Evolutionary conservation across 2,329 filamentous ascomycete genomes (phyloP), one percentile per base, ranked within the genome.

Genomic region (Teratosphaeriaceae sp.): DNA sequence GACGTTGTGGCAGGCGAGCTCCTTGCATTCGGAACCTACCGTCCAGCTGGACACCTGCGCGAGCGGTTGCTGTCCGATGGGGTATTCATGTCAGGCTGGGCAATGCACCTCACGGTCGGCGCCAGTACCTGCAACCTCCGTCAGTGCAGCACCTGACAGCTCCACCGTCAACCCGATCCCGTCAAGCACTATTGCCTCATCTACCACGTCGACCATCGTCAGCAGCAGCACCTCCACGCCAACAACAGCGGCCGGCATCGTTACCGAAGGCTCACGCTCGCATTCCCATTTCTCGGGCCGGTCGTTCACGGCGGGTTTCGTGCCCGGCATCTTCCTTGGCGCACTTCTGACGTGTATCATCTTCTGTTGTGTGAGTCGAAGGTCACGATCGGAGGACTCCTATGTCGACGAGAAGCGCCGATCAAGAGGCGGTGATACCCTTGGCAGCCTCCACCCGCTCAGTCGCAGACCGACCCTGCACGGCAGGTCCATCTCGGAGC

Each of bases 31-130:
- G 0, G 73, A 78, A 7, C 75, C 84, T 22, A 69, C 70, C 15
- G 70, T 74, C 8, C 65, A 68, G 9, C 67, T 88, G 12, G 63
- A 67, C 2, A 70, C 64, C 16, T 88, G 85, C 53, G 80, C 75
- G 12, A 59, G 54, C 15, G 62, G 53, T 42, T 89, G 84, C 64
- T 89, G 85, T 58, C 84, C 85, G 0, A 82, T 82, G 61, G 85
- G 85, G 2, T 88, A 82, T 64, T 66, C 68, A 1, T 89, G 85
- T 65, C 63, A 38, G 9, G 16, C 15, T 18, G 36, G 35, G 11
- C 31, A 41, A 16, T 34, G 41, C 34, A 15, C 26, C 19, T 26
- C 38, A 16, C 26, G 12, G 23, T 40, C 40, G 2, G n/a, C 40
- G 7, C 20, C 38, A 13, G 13, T 42, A 23, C 31, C 47, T 16